Evolutionary conservation across 495 filamentous ascomycete species (phyloP), one percentile per base, ranked within the genome.

Genomic region (Neurospora sp.): DNA sequence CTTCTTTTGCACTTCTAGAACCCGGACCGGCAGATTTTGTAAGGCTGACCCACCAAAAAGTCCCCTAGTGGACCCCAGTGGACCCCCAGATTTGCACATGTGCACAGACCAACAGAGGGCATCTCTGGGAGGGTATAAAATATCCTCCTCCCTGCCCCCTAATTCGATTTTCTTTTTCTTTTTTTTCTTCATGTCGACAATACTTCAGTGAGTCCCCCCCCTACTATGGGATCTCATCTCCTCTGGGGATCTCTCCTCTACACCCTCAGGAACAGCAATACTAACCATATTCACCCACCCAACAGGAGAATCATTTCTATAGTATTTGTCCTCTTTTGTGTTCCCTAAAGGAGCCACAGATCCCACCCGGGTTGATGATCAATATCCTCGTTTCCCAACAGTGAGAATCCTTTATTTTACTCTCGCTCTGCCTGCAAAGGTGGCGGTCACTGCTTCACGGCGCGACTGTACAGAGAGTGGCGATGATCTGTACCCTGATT

Each of bases 251-350:
- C 27, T 31, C 39, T 72, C 72, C 44, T n/a, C 16, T 40, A 46
- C 70, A 72, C 40, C n/a, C n/a, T 42, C 16, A 70, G 31, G 71
- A 44, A 42, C 70, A 77, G n/a, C 70, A 16, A 1, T 78, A 62
- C 82, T 82, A 66, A 74, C 75, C 41, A 72, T 10, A 2, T 69
- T 80, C 76, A 76, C 90, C 20, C 35, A 27, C 44, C 44, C 70
- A 72, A 72, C 49, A 75, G 74, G 90, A 93, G 91, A 92, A 93
- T 93, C 91, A 92, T 91, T 93, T 93, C 88, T 93, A 93, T 91
- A 93, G 91, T 92, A 90, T 85, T 92, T 87, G 90, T 92, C 89
- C 87, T 83, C 86, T 87, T 89, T 89, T 92, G 88, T 89, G 87
- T 90, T 91, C 86, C 90, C 88, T 88, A 92, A 88, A 91, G 83